Conservation (phyloP, 371 early-diverging fungal genomes). For the Mortierella sp. region DNA sequence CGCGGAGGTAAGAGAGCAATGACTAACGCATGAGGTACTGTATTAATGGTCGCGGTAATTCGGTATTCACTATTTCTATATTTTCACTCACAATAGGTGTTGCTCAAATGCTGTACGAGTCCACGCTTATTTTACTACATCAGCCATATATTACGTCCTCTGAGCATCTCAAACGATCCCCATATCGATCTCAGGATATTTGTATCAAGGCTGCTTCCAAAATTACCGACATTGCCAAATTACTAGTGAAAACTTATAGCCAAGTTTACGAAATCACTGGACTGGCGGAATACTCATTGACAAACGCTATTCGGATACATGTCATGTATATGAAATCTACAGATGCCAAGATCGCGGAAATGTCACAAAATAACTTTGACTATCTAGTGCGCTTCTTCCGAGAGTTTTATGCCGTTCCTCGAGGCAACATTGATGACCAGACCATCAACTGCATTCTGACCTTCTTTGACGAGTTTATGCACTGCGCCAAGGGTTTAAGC, state of each 20-base stretch:
- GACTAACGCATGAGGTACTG: background rate
- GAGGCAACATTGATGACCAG: constrained; percentile 41
- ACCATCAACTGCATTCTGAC: constrained; percentile 45
- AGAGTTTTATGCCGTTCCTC: constrained; percentile 44
- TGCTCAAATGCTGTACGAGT: constrained; percentile 54
- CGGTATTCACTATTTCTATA: too few relatives aligned
- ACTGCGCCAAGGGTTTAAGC: constrained; percentile 43
- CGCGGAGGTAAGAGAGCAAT: constrained; percentile 33
- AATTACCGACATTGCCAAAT: constrained; percentile 51
- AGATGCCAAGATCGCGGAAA: constrained; percentile 39
- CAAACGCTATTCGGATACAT: constrained; percentile 52
- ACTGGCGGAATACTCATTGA: constrained; percentile 37
- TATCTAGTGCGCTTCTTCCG: constrained; percentile 45
- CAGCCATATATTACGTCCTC: constrained; percentile 44
- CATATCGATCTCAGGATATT: constrained; percentile 53
- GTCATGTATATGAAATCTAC: constrained; percentile 40
- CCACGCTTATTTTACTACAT: constrained; percentile 43
- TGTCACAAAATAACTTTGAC: constrained; percentile 32
- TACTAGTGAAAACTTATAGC: constrained; percentile 34
- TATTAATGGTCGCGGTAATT: background rate
- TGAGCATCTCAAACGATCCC: constrained; percentile 44
- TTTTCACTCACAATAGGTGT: constrained; percentile 30
- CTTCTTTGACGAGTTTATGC: constrained; percentile 56
- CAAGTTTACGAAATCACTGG: constrained; percentile 30
- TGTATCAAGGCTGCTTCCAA: constrained; percentile 53